Percentiles rank a stretch among this genome's conserved stretches.
Conservation (phyloP, 805 yeast genomes). For the Metschnikowia colocasiae region DNA sequence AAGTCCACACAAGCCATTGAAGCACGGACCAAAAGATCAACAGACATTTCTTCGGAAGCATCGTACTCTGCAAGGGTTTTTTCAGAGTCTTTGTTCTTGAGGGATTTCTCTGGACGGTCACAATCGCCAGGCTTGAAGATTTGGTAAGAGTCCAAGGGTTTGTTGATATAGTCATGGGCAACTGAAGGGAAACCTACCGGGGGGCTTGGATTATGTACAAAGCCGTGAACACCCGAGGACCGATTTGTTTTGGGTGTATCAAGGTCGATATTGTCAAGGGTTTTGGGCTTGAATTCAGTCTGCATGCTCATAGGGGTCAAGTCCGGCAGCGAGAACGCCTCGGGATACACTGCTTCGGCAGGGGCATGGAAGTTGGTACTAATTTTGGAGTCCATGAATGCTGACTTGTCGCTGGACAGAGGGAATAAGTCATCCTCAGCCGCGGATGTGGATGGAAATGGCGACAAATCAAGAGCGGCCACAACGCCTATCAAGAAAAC, state of each 20-base stretch:
- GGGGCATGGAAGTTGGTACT: not conserved
- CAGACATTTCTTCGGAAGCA: conserved; percentile 5
- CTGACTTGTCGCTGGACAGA: not conserved
- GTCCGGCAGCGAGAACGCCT: not conserved
- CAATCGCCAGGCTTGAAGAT: not conserved
- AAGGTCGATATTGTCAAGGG: not conserved
- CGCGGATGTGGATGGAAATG: not conserved
- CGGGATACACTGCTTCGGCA: not conserved
- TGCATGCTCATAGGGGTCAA: conserved; percentile 4
- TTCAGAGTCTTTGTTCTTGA: conserved; percentile 3
- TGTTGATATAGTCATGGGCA: not conserved
- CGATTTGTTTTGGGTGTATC: not conserved
- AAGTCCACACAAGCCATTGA: conserved; percentile 9
- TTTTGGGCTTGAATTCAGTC: not conserved
- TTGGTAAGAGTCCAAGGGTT: not conserved
- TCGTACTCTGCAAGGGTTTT: conserved; percentile 4
- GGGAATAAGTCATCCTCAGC: not conserved
- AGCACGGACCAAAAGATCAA: conserved; percentile 12
- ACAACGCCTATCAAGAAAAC: conserved; percentile 1
- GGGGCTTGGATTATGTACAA: conserved; percentile 3
- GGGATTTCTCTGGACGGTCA: not conserved
- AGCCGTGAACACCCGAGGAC: not conserved
- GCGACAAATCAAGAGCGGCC: not conserved
- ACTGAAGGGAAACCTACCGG: not conserved
- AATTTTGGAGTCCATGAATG: not conserved